phyloP scores from a whole-genome alignment of 208 protist species.

The Herpetomonas samuelpessoai region DNA sequence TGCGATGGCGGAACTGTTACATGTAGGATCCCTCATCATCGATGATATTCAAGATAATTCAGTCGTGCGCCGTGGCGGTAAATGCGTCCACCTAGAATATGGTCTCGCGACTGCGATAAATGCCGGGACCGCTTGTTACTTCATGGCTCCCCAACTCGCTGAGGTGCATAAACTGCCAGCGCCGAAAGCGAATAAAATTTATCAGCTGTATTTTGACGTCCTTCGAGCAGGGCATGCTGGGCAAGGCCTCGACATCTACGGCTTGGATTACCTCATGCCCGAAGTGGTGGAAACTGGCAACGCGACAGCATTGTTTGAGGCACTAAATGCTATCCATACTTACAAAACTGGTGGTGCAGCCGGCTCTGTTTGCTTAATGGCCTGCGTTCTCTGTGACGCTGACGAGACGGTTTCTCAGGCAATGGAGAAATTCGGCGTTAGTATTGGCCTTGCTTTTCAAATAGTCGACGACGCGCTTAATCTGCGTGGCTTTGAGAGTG shows the following conservation, averaged over 20 bases:
- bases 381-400: slow-evolving; percentile 46
- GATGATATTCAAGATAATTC: slow-evolving; percentile 79
- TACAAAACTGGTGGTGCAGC: slow-evolving; percentile 56
- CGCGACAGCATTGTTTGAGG: slow-evolving; percentile 24
- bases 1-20: slow-evolving; percentile 56
- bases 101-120: slow-evolving; percentile 61
- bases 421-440: slow-evolving; percentile 38
- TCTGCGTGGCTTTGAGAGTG: slow-evolving; percentile 32
- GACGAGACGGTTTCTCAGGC: slow-evolving; percentile 17
- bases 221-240: slow-evolving; percentile 55
- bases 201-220: slow-evolving; percentile 59
- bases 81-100: slow-evolving; percentile 48
- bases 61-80: slow-evolving; percentile 47
- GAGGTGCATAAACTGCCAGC: slow-evolving; percentile 31
- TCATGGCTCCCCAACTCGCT: slow-evolving; percentile 48
- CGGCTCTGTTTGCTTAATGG: slow-evolving; percentile 39
- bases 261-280: slow-evolving; percentile 52
- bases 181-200: slow-evolving; percentile 35
- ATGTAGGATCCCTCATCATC: slow-evolving; percentile 73
- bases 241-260: slow-evolving; percentile 67
- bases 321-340: slow-evolving; percentile 42
- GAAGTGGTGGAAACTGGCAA: slow-evolving; percentile 38
- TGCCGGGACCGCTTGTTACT: slow-evolving; percentile 65
- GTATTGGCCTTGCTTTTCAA: slow-evolving; percentile 61
- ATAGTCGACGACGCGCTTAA: slow-evolving; percentile 66